phyloP scores from a whole-genome alignment of 1,284 basidiomycete species.

The Anthracocystis setariae region DNA sequence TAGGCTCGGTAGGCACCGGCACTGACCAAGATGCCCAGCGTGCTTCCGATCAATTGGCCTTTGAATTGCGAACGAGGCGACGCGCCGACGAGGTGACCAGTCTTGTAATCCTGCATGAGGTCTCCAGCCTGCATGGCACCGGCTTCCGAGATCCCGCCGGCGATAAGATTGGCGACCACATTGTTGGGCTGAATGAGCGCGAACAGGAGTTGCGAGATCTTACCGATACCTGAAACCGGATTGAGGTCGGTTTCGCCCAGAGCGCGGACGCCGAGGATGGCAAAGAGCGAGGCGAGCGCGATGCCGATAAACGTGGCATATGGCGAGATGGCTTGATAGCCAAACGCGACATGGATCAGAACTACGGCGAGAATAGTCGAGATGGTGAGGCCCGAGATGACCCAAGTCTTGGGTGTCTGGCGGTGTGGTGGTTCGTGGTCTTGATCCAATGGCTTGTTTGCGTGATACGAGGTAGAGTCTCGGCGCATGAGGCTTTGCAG shows the following conservation, averaged over 20 bases:
- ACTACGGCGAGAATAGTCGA: conserved; percentile 79
- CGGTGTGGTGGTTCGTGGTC: conserved; percentile 83
- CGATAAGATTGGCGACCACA: conserved; percentile 92
- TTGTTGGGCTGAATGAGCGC: conserved; percentile 88
- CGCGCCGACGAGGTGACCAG: conserved; percentile 80
- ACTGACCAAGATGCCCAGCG: conserved; percentile 84
- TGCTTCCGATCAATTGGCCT: conserved; percentile 70
- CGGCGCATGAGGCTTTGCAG: conserved; percentile 15
- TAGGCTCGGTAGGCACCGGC: conserved; percentile 88
- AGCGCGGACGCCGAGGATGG: conserved; percentile 75
- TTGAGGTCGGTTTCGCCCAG: conserved; percentile 66
- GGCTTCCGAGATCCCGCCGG: conserved; percentile 93
- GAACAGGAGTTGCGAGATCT: conserved; percentile 92
- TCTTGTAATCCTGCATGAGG: conserved; percentile 98
- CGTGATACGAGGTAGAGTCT: conserved; percentile 29
- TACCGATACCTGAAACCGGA: conserved; percentile 85
- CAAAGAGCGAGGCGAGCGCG: conserved; percentile 81
- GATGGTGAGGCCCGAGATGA: conserved; percentile 75
- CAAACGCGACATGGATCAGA: conserved; percentile 87
- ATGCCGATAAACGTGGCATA: conserved; percentile 92
- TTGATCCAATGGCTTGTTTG: conserved; percentile 68
- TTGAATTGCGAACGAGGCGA: conserved; percentile 68
- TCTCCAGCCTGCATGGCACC: conserved; percentile 97
- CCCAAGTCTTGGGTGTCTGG: conserved; percentile 83
- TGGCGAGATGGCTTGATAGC: conserved; percentile 86